A percentile compares a stretch with the other conserved stretches of the same genome.
Evolutionary conservation across 805 yeast species (phyloP).

Genomic region (Danielozyma ontarioensis): DNA sequence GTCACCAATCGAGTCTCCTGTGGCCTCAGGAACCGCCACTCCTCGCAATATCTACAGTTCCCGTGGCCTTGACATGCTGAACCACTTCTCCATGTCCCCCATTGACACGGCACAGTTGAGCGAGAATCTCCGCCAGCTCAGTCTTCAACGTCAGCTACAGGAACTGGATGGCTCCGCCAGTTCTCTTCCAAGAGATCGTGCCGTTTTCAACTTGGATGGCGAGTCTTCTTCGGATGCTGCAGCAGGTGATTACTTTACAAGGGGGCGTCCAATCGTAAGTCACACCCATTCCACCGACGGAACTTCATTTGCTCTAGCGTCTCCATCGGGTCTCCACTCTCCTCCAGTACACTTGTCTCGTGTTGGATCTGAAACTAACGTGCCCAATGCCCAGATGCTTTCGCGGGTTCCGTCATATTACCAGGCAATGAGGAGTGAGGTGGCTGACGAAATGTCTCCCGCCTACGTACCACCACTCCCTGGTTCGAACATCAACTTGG

Average conservation of each 20-base stretch:
- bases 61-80: conserved; percentile 9
- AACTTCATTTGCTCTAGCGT: conserved; percentile 3
- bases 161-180: conserved; percentile 16
- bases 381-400: conserved; percentile 21
- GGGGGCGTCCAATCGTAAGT: conserved; percentile 8
- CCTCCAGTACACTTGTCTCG: conserved; percentile 61
- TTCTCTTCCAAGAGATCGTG: conserved; percentile 20
- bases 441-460: conserved; percentile 56
- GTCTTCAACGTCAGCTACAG: conserved; percentile 43
- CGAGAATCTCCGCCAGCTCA: conserved; percentile 49
- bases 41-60: conserved; percentile 17
- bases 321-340: conserved; percentile 42
- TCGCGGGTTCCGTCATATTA: conserved; percentile 81
- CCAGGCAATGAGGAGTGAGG: conserved; percentile 62
- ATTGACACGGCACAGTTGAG: conserved; percentile 39
- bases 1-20: conserved; percentile 45
- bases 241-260: conserved; percentile 30
- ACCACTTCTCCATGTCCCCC: conserved; percentile 31
- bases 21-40: conserved; percentile 37
- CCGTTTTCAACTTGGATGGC: conserved; percentile 31
- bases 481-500: conserved; percentile 32
- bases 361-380: conserved; percentile 40
- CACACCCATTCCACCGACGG: not conserved
- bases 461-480: conserved; percentile 53
- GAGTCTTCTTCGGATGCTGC: conserved; percentile 10